Evolutionary conservation across 805 yeast species (phyloP), one percentile per base, ranked within the genome.

Genomic region (Myxozyma sirexii): DNA sequence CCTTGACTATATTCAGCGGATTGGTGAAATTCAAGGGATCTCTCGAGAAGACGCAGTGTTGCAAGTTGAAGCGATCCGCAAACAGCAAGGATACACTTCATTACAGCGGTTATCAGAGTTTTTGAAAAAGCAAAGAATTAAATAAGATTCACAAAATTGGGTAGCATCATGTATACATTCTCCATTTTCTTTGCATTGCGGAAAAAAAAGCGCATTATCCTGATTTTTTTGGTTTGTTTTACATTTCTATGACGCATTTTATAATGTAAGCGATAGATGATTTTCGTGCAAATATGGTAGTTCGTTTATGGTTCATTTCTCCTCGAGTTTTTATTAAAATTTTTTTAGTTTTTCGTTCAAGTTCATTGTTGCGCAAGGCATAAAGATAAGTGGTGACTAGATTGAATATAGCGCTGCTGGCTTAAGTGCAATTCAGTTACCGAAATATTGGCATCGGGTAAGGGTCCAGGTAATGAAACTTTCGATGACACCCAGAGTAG

Each of bases 41-140:
- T 26, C 56, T 4, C 19, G 47, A 2, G 64, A 60, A 13, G 60
- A 55, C 1, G 60, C 65, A 21, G 58, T 62, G 17, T 33, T 47
- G 29, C 49, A 57, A 41, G 64, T 56, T 10, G 65, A 62, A 37
- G 58, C 56, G 19, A 56, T 60, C 5, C 33, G 65, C 19, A 52
- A 55, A 39, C 54, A 42, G 35, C 50, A 62, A 31, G 56, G 54
- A 31, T 62, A 35, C 23, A 54, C 56, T 4, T 62, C 65, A 17
- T 33, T 62, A 29, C 65, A 62, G 50, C 50, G 64, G 26, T 31
- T 62, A 26, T 58, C 65, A 10, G 65, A 62, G 37, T 59, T 55
- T 44, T 33, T 62, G 26, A 61, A 59, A 31, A 49, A 51, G 54
- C 39, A 42, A 13, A 37, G 62, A 10, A 29, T 35, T 6, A 49